These are phyloP conservation scores for Auriscalpium vulgare DNA, from an alignment of 768 basidiomycete genomes.

Conservation along the genomic window DNA sequence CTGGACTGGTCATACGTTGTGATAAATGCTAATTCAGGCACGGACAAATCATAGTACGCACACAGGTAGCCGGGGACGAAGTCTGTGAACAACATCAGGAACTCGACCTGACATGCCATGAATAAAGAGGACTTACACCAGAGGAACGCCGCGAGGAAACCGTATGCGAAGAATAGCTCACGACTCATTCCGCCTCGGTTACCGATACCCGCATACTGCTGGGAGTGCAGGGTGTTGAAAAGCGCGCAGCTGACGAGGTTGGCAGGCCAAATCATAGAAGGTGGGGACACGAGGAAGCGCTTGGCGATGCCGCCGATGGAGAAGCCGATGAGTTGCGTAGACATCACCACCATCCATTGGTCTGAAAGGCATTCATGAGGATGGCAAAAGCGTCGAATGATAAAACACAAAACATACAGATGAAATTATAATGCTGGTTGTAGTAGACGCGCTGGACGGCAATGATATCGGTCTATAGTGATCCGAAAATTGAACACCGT, in stretches of 20 bases:
- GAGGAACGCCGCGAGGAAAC: conserved; percentile 26
- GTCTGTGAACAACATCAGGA: not conserved
- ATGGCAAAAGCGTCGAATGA: not conserved
- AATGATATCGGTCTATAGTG: conserved; percentile 33
- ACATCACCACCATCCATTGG: conserved; percentile 33
- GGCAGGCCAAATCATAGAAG: conserved; percentile 37
- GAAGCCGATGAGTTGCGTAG: conserved; percentile 34
- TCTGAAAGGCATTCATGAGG: conserved; percentile 1
- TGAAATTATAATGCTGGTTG: conserved; percentile 30
- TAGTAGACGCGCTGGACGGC: conserved; percentile 40
- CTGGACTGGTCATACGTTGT: not conserved
- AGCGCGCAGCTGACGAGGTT: conserved; percentile 34
- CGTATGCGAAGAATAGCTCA: conserved; percentile 43
- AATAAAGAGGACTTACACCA: conserved; percentile 60
- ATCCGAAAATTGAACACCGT: not conserved
- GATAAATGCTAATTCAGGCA: conserved; percentile 9
- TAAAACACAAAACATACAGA: conserved; percentile 15
- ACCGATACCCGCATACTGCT: conserved; percentile 34
- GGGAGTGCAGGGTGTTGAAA: conserved; percentile 34
- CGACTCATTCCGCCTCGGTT: conserved; percentile 39
- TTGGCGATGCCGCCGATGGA: conserved; percentile 34
- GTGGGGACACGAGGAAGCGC: conserved; percentile 35
- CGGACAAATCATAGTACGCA: conserved; percentile 8
- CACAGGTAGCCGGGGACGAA: not conserved
- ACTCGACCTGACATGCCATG: conserved; percentile 48